Evolutionary conservation across 1,284 basidiomycete species (phyloP), one percentile per base, ranked within the genome.

Genomic region (Mycena sp.): DNA sequence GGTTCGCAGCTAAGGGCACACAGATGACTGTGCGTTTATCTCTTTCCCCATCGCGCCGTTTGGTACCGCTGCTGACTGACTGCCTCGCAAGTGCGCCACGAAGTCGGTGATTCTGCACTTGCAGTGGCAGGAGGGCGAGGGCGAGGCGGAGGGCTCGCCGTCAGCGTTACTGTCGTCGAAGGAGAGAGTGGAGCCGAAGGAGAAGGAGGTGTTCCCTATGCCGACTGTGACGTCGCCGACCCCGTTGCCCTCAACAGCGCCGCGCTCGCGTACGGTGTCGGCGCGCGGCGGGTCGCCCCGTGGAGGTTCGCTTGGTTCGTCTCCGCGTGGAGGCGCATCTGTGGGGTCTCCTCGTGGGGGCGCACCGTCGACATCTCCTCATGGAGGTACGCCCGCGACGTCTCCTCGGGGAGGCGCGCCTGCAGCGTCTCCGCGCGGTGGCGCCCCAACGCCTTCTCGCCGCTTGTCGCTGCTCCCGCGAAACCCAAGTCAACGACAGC

Each of bases 1-100:
- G 94, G 94, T 96, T 96, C 72, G 93, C 93, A 6, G 94, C 94
- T 0, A 94, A 96, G 69, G 93, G 93, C 0, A 88, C 89, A 16
- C 92, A 94, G 71, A 94, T 96, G 90, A 95, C 94, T 23, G 93
- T 95, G 73, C 56, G 85, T 76, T 41, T 44, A 23, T 23, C 10
- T 10, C 59, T 37, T 17, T 44, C 23, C 21, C 23, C 9, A 17
- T 29, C 16, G 29, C 6, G 43, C 44, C 46, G 45, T 4, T 12
- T 19, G 35, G 10, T 58, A 6, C 54, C 26, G 46, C 58, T 29
- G 1, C 23, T 37, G n/a, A 40, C 32, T 48, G 21, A 54, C 1
- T 30, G 9, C n/a, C 32, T 1, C 61, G n/a, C n/a, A n/a, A 94
- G 93, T 95, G 93, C 70, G 94, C 94, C 0, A 95, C 93, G 0